Percentiles rank a stretch among this genome's conserved stretches.
phyloP scores from a whole-genome alignment of 371 early-diverging fungal genomes.

The Mucor velutinosus region DNA sequence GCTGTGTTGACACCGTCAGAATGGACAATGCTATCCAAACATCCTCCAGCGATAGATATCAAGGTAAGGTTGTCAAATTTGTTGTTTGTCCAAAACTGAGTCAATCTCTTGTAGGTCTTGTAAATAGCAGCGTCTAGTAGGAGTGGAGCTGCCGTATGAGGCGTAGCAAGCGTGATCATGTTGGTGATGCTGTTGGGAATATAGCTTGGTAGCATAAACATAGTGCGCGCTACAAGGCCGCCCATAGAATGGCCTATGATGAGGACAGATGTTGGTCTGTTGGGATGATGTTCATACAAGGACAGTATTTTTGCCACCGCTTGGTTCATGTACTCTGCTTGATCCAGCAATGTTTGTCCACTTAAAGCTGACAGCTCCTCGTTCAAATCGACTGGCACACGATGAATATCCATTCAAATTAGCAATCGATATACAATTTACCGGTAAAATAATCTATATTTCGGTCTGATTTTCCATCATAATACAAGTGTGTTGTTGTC shows the following conservation, averaged over 20 bases:
- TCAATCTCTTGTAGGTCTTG: slow-evolving; percentile 61
- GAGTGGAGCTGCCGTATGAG: slow-evolving; percentile 82
- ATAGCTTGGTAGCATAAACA: slow-evolving; percentile 71
- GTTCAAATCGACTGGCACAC: slow-evolving; percentile 72
- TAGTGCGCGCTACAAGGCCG: slow-evolving; percentile 86
- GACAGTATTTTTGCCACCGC: slow-evolving; percentile 74
- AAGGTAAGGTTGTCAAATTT: slow-evolving; percentile 51
- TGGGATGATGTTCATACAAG: slow-evolving; percentile 36
- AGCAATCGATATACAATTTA: slow-evolving; percentile 25
- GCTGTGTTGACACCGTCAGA: slow-evolving; percentile 73
- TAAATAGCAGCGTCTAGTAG: slow-evolving; percentile 70
- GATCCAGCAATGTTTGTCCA: slow-evolving; percentile 50
- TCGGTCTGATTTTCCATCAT: slow-evolving; percentile 24
- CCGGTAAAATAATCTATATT: slow-evolving; percentile 83
- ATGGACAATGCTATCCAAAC: slow-evolving; percentile 78
- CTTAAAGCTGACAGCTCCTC: slow-evolving; percentile 82
- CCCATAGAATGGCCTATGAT: slow-evolving; percentile 97
- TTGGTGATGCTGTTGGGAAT: slow-evolving; percentile 67
- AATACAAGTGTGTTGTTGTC: slow-evolving; percentile 57
- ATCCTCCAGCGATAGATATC: slow-evolving; percentile 90
- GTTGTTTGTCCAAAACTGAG: slow-evolving; percentile 61
- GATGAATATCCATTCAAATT: background rate
- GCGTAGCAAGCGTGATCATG: slow-evolving; percentile 90
- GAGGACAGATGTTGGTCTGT: slow-evolving; percentile 63
- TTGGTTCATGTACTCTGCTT: slow-evolving; percentile 79